Evolutionary conservation across 2,329 filamentous ascomycete species (phyloP).

Genomic region (Sporothrix luriei): DNA sequence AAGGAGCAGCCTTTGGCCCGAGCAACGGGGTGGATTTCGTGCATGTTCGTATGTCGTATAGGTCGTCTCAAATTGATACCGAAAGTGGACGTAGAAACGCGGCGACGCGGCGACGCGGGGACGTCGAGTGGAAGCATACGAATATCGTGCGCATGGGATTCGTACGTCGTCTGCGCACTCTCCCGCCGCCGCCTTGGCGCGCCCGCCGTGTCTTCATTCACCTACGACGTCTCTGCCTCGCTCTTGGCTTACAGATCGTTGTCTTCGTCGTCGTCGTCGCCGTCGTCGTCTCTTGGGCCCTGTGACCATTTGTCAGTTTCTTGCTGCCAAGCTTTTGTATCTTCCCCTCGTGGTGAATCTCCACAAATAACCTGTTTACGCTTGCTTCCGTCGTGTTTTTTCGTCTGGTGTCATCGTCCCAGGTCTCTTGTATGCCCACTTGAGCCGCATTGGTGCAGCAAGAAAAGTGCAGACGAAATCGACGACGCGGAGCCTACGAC

Average conservation of each 20-base stretch:
- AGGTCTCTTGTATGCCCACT: neutral
- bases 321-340: constrained; percentile 5
- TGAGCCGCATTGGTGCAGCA: constrained; percentile 3
- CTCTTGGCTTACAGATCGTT: neutral
- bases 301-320: neutral
- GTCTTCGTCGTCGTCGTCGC: neutral
- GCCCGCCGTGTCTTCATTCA: neutral
- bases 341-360: neutral
- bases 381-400: neutral
- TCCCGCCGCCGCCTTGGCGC: neutral
- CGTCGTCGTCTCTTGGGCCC: neutral
- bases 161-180: neutral
- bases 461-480: neutral
- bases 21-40: neutral
- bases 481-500: constrained; percentile 4
- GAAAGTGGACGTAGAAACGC: constrained; percentile 6
- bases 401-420: constrained; percentile 17
- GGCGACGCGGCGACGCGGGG: neutral
- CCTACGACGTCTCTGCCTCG: neutral
- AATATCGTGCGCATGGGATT: neutral
- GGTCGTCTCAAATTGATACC: neutral
- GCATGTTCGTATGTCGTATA: neutral
- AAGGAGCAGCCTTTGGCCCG: neutral
- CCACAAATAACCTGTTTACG: too few species aligned
- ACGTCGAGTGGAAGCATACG: neutral